A percentile compares a stretch with the other conserved stretches of the same genome.
phyloP scores from a whole-genome alignment of 139 green algal genomes.

The Dunaliella primolecta region DNA sequence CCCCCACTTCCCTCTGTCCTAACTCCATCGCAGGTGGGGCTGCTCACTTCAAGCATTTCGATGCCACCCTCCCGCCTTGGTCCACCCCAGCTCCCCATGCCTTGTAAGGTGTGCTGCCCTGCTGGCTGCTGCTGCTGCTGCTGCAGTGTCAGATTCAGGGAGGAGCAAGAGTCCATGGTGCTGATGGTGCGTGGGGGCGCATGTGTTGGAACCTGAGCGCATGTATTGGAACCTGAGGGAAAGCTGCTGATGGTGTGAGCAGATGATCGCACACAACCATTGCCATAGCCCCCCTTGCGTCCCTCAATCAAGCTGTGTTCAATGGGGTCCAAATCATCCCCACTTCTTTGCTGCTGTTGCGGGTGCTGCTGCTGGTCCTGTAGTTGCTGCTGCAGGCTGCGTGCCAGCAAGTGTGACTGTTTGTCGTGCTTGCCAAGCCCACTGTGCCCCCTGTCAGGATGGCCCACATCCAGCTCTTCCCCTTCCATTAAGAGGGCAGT shows the following conservation, averaged over 20 bases:
- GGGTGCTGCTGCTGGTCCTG: background rate
- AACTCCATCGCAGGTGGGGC: background rate
- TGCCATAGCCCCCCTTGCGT: no score
- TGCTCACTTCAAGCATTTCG: background rate
- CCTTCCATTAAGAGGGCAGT: background rate
- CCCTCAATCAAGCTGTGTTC: background rate
- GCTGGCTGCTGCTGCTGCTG: background rate
- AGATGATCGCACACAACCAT: no score
- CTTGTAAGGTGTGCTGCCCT: no score
- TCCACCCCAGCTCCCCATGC: no score
- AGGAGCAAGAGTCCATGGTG: background rate
- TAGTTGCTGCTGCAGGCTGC: background rate
- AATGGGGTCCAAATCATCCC: background rate
- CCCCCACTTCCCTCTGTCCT: background rate
- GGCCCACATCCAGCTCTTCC: no score
- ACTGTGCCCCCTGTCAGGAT: no score
- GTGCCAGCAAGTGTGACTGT: conserved; percentile 1
- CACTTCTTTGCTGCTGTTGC: conserved; percentile 9
- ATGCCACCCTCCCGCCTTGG: background rate
- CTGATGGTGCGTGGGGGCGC: background rate
- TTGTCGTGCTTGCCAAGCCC: background rate
- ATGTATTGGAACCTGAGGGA: no score
- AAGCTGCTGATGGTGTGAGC: no score
- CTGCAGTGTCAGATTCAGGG: background rate
- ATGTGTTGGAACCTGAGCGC: no score